Conservation (phyloP, 2,329 filamentous ascomycete species). For the Neonectria faginata region DNA sequence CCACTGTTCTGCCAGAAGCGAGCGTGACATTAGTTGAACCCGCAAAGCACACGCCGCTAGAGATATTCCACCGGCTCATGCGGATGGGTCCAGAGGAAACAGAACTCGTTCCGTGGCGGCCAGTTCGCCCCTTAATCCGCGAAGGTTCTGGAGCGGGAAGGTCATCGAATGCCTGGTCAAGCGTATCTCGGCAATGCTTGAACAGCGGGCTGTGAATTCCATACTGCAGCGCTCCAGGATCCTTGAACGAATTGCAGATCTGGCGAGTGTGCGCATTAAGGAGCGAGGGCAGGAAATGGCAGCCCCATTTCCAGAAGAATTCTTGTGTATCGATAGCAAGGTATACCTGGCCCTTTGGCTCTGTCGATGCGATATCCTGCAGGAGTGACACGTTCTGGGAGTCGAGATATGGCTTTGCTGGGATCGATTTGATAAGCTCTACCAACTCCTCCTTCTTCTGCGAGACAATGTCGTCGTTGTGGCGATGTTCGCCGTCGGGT, state of each 20-base stretch:
- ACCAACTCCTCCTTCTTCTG: slow-evolving; percentile 43
- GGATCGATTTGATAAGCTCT: slow-evolving; percentile 49
- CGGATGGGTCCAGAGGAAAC: slow-evolving; percentile 37
- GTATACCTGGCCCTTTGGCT: slow-evolving; percentile 62
- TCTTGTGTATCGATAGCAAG: slow-evolving; percentile 56
- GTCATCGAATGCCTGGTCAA: slow-evolving; percentile 63
- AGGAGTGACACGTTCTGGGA: slow-evolving; percentile 59
- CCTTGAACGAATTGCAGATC: slow-evolving; percentile 72
- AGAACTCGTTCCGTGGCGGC: not conserved
- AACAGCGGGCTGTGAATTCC: slow-evolving; percentile 65
- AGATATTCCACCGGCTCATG: slow-evolving; percentile 60
- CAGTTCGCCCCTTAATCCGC: slow-evolving; percentile 13
- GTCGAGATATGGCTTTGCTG: slow-evolving; percentile 52
- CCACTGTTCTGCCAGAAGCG: slow-evolving; percentile 53
- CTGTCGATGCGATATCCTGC: slow-evolving; percentile 59
- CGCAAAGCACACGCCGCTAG: slow-evolving; percentile 63
- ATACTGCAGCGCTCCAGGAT: slow-evolving; percentile 68
- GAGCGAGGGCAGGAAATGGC: slow-evolving; percentile 68
- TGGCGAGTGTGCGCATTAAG: slow-evolving; percentile 68
- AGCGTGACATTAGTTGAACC: slow-evolving; percentile 61
- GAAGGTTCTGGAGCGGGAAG: slow-evolving; percentile 59
- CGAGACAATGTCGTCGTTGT: slow-evolving; percentile 7
- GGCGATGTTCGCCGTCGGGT: slow-evolving; percentile 48
- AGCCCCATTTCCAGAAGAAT: slow-evolving; percentile 65
- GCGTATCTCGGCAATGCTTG: slow-evolving; percentile 58